Conservation (phyloP, 371 early-diverging fungal genomes). For the Mortierella sp. region DNA sequence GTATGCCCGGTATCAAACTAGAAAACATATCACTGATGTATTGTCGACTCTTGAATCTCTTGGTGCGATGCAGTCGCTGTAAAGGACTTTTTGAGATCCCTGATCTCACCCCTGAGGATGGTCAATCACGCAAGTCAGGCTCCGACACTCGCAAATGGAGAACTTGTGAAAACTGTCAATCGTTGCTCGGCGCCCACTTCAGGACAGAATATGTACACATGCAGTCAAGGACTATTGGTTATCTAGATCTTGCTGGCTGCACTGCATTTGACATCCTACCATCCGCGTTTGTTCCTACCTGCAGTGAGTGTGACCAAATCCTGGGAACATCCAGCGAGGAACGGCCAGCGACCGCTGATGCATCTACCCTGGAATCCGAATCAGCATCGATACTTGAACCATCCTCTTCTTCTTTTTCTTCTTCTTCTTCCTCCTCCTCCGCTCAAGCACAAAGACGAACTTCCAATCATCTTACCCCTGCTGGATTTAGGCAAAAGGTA, state of each 20-base stretch:
- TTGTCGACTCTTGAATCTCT: conserved; percentile 69
- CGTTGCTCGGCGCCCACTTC: conserved; percentile 70
- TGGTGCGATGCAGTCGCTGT: conserved; percentile 82
- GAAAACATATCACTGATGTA: conserved; percentile 75
- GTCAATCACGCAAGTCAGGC: conserved; percentile 5
- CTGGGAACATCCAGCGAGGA: conserved; percentile 36
- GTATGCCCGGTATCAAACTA: conserved; percentile 69
- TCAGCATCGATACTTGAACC: background rate
- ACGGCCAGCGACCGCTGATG: background rate
- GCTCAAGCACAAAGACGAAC: too few species aligned
- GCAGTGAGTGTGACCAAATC: conserved; percentile 59
- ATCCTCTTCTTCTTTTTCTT: background rate
- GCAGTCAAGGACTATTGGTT: conserved; percentile 72
- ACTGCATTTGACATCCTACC: conserved; percentile 77
- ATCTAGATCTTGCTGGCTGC: conserved; percentile 79
- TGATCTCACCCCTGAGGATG: conserved; percentile 59
- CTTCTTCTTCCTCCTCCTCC: background rate
- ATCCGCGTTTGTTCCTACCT: conserved; percentile 73
- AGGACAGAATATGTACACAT: conserved; percentile 71
- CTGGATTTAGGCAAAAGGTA: conserved; percentile 31
- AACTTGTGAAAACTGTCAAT: conserved; percentile 77
- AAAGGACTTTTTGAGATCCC: conserved; percentile 70
- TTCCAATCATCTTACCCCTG: conserved; percentile 1
- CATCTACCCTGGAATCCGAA: background rate
- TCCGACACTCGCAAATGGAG: conserved; percentile 71